Conservation (phyloP, 2,329 filamentous ascomycete genomes). For the Epichloe hybrida region DNA sequence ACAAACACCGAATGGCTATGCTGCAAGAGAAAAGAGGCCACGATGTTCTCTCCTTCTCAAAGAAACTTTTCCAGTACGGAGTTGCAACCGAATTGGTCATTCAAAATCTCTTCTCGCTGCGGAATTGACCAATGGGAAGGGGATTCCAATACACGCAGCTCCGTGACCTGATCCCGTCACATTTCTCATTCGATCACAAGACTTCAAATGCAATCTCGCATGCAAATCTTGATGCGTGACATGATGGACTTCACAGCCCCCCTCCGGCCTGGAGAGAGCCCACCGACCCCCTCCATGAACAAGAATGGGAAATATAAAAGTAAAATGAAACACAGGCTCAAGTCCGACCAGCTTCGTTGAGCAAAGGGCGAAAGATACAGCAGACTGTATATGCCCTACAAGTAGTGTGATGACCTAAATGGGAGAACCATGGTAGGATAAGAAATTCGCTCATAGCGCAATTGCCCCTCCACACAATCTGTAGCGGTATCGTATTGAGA, state of each 20-base stretch:
- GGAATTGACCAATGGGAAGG: too few relatives aligned
- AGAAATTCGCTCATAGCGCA: background rate
- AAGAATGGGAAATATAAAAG: background rate
- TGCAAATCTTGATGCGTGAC: background rate
- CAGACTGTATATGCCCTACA: background rate
- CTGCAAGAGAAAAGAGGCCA: too few relatives aligned
- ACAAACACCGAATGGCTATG: too few relatives aligned
- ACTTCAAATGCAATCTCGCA: background rate
- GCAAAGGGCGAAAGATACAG: background rate
- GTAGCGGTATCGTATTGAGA: background rate
- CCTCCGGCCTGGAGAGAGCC: background rate
- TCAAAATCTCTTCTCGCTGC: too few relatives aligned
- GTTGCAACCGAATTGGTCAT: too few relatives aligned
- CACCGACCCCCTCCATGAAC: background rate
- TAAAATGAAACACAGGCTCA: background rate
- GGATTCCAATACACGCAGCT: too few relatives aligned
- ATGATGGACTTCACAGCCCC: background rate
- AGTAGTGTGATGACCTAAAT: background rate
- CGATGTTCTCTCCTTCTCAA: too few relatives aligned
- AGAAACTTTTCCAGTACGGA: too few relatives aligned
- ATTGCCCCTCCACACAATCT: background rate
- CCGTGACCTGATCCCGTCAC: background rate
- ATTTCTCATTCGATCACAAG: background rate
- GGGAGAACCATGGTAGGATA: background rate
- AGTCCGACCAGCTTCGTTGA: background rate